A percentile compares a stretch with the other conserved stretches of the same genome.
phyloP scores from a whole-genome alignment of 306 rosid genomes.

The Arachis hypogaea region DNA sequence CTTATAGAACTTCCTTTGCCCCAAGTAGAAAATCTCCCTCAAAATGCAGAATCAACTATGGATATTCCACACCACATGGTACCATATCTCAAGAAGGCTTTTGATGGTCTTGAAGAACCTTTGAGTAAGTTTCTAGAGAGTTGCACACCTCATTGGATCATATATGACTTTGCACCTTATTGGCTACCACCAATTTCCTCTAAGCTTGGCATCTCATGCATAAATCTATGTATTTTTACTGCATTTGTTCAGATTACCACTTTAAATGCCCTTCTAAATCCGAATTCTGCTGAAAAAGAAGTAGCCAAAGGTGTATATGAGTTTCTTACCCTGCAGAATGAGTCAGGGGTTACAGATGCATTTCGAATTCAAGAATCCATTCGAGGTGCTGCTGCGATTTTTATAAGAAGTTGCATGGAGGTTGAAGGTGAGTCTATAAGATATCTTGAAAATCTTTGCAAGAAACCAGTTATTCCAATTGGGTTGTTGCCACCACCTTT shows the following conservation, averaged over 20 bases:
- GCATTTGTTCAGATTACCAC: background rate
- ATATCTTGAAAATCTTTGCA: background rate
- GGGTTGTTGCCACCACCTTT: constrained; percentile 39
- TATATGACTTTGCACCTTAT: constrained; percentile 14
- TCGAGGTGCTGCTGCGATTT: constrained; percentile 32
- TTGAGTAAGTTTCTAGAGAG: constrained; percentile 11
- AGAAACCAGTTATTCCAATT: constrained; percentile 42
- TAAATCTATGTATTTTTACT: background rate
- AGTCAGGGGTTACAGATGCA: constrained; percentile 12
- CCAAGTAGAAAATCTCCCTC: constrained; percentile 16
- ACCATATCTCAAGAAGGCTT: constrained; percentile 29
- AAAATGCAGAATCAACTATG: constrained; percentile 7
- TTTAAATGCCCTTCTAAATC: background rate
- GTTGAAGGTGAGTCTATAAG: constrained; percentile 37
- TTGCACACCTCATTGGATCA: constrained; percentile 13
- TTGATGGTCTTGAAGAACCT: constrained; percentile 39
- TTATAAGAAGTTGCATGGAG: constrained; percentile 42
- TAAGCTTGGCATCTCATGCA: constrained; percentile 15
- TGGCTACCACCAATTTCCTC: constrained; percentile 9
- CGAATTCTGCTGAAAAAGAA: background rate
- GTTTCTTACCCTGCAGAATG: background rate
- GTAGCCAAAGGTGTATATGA: background rate
- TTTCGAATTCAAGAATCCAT: background rate
- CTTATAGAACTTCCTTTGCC: constrained; percentile 39
- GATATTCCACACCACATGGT: constrained; percentile 14